Evolutionary conservation across 805 yeast species (phyloP).

Genomic region (Millerozyma acaciae): DNA sequence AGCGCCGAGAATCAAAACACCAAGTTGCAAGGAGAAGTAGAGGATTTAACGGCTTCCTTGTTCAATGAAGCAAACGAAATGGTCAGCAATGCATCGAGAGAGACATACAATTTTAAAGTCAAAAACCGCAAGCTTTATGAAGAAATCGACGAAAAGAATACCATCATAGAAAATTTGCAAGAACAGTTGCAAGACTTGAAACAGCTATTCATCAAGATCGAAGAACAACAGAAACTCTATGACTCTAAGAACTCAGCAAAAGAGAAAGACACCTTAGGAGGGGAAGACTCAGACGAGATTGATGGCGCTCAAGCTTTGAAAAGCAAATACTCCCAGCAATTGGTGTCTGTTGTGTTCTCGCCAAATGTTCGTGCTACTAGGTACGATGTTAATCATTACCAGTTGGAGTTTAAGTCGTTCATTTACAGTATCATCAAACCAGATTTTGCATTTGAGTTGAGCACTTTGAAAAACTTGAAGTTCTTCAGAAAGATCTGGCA

Average conservation of each 20-base stretch:
- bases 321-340: conserved; percentile 8
- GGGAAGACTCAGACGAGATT: conserved; percentile 4
- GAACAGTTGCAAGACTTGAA: conserved; percentile 68
- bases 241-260: background rate
- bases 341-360: conserved; percentile 25
- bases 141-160: conserved; percentile 63
- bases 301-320: conserved; percentile 7
- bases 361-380: conserved; percentile 37
- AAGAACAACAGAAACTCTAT: conserved; percentile 28
- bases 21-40: conserved; percentile 67
- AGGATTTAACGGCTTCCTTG: conserved; percentile 70
- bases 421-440: conserved; percentile 29
- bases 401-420: conserved; percentile 42
- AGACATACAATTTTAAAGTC: conserved; percentile 54
- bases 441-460: conserved; percentile 33
- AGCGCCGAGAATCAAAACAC: conserved; percentile 58
- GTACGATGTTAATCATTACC: conserved; percentile 42
- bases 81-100: conserved; percentile 76
- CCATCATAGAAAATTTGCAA: conserved; percentile 58
- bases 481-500: conserved; percentile 61
- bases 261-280: conserved; percentile 4
- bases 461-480: conserved; percentile 45
- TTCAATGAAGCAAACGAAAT: conserved; percentile 82
- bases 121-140: conserved; percentile 53
- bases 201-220: conserved; percentile 52